phyloP scores from a whole-genome alignment of 23 red algal species.

The Agarophyton chilense region DNA sequence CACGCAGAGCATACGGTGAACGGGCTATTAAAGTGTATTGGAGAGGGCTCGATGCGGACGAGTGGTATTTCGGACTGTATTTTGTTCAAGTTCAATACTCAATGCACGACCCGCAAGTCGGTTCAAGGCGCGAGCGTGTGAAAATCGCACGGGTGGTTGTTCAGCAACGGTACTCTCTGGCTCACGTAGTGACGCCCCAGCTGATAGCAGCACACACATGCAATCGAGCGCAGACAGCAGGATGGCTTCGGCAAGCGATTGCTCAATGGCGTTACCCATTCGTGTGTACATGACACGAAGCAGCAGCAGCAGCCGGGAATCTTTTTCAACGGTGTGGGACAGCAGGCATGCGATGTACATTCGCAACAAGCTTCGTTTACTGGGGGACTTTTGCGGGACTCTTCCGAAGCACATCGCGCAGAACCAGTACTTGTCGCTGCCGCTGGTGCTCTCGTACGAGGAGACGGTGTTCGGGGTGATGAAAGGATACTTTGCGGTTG shows the following conservation, averaged over 20 bases:
- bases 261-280: not conserved
- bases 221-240: not conserved
- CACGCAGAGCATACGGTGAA: too few relatives aligned
- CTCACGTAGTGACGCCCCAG: not conserved
- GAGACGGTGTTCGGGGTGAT: constrained; percentile 72
- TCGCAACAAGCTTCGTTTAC: constrained; percentile 62
- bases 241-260: not conserved
- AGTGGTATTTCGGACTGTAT: too few relatives aligned
- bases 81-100: too few relatives aligned
- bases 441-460: constrained; percentile 74
- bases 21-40: too few relatives aligned
- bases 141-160: not conserved
- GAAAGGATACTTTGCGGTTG: constrained; percentile 51
- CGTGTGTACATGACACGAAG: not conserved
- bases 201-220: not conserved
- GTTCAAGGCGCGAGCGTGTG: too few relatives aligned
- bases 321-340: constrained; percentile 10
- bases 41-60: too few relatives aligned
- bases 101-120: too few relatives aligned
- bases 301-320: not conserved
- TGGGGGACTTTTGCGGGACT: constrained; percentile 88
- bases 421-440: constrained; percentile 85
- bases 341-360: constrained; percentile 40
- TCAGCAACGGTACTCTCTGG: not conserved
- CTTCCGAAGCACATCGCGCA: constrained; percentile 77